These are phyloP conservation scores for Solanum bulbocastanum DNA, from an alignment of 257 asterid genomes.

Conservation along the genomic window DNA sequence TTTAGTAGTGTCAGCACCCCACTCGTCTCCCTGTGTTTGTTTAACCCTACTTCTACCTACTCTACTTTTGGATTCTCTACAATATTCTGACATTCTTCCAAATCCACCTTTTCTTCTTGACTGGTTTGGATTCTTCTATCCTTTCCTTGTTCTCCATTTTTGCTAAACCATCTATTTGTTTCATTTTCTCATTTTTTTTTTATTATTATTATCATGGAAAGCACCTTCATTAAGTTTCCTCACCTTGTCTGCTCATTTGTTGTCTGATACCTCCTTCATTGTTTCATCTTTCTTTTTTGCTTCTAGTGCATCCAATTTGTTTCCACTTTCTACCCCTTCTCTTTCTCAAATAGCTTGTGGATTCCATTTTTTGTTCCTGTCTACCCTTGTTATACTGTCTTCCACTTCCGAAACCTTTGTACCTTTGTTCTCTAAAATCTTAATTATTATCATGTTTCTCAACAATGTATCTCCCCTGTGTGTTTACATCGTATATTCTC, in stretches of 20 bases:
- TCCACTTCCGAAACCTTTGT: neutral
- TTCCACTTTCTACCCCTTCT: neutral
- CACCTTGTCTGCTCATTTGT: neutral
- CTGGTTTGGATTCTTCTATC: neutral
- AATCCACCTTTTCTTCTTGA: neutral
- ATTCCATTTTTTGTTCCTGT: neutral
- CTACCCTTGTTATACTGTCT: neutral
- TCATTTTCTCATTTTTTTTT: neutral
- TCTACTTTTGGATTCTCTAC: neutral
- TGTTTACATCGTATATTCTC: neutral
- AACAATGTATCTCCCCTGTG: neutral
- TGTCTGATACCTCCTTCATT: neutral
- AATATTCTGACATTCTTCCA: neutral
- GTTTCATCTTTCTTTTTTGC: neutral
- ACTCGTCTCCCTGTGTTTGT: neutral
- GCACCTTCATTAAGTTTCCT: neutral
- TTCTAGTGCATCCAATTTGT: too few relatives aligned
- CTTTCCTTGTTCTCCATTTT: neutral
- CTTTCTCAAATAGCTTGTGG: neutral
- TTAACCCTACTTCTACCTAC: neutral
- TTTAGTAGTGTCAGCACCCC: too few relatives aligned
- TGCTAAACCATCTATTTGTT: neutral
- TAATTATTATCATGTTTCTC: too few relatives aligned
- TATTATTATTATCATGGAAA: neutral
- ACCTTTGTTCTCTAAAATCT: neutral